Evolutionary conservation across 805 yeast species (phyloP).

Genomic region (Gaillardinia entomophila): DNA sequence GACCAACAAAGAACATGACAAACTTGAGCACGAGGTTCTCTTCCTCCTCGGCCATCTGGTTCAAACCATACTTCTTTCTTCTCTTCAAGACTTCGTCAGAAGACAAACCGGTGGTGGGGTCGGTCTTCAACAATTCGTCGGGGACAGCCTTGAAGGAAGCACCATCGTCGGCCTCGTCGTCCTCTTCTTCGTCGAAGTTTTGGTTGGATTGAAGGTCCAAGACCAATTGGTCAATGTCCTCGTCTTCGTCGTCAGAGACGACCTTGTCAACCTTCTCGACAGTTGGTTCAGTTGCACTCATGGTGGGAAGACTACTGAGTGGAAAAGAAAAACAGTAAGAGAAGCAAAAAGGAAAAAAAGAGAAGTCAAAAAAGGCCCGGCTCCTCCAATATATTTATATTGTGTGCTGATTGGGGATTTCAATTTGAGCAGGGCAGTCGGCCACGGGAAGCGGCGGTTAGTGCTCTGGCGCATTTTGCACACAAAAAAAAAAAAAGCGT

Average conservation of each 20-base stretch:
- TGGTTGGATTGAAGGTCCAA: constrained; percentile 72
- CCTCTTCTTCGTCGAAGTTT: constrained; percentile 23
- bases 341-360: constrained; percentile 3
- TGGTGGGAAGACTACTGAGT: constrained; percentile 8
- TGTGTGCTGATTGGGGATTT: no score
- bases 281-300: constrained; percentile 47
- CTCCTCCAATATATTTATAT: no score
- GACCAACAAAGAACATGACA: constrained; percentile 86
- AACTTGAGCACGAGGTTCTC: constrained; percentile 78
- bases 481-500: no score
- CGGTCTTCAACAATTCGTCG: constrained; percentile 79
- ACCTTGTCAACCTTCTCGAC: constrained; percentile 47
- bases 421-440: no score
- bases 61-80: constrained; percentile 86
- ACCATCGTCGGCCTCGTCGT: constrained; percentile 22
- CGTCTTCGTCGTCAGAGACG: constrained; percentile 51
- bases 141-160: constrained; percentile 65
- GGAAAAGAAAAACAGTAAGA: constrained; percentile 4
- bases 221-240: constrained; percentile 57
- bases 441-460: no score
- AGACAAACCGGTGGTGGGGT: constrained; percentile 70
- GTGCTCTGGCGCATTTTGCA: no score
- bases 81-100: constrained; percentile 74
- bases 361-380: not conserved
- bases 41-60: constrained; percentile 86